Conservation (phyloP, 306 rosid genomes). For the Abrus precatorius region DNA sequence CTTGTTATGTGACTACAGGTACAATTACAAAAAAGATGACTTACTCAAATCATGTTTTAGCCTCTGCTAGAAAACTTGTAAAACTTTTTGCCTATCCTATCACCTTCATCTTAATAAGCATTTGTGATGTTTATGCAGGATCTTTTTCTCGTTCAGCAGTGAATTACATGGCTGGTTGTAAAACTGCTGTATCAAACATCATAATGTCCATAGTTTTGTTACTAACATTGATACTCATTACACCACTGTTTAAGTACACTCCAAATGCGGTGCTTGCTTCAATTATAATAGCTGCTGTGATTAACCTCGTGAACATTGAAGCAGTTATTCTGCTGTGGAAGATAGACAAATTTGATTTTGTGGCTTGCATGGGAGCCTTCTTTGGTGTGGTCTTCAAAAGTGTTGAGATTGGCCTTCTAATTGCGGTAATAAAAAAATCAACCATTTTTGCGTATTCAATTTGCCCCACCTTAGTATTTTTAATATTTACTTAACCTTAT, state of each 20-base stretch:
- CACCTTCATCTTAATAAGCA: background rate
- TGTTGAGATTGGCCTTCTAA: slow-evolving; percentile 84
- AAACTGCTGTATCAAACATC: slow-evolving; percentile 84
- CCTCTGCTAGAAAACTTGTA: background rate
- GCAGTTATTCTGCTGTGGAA: slow-evolving; percentile 76
- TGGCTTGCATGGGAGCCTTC: slow-evolving; percentile 94
- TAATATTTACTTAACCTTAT: background rate
- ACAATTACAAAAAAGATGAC: background rate
- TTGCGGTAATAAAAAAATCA: slow-evolving; percentile 60
- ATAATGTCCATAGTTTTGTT: slow-evolving; percentile 76
- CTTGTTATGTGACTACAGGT: slow-evolving; percentile 89
- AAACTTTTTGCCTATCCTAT: too few species aligned
- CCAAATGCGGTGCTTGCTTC: slow-evolving; percentile 91
- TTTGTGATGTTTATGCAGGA: slow-evolving; percentile 55
- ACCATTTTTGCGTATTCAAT: slow-evolving; percentile 17
- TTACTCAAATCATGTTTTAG: background rate
- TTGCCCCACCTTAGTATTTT: background rate
- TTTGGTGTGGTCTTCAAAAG: slow-evolving; percentile 81
- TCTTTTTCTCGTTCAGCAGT: slow-evolving; percentile 93
- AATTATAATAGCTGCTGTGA: slow-evolving; percentile 74
- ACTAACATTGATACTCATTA: slow-evolving; percentile 65
- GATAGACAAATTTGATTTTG: slow-evolving; percentile 82
- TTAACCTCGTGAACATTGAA: slow-evolving; percentile 59
- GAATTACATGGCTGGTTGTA: slow-evolving; percentile 88
- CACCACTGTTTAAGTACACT: slow-evolving; percentile 87